Base-by-base conservation (phyloP, 129 eudicot genomes). In the Kitagawia praeruptora region DNA sequence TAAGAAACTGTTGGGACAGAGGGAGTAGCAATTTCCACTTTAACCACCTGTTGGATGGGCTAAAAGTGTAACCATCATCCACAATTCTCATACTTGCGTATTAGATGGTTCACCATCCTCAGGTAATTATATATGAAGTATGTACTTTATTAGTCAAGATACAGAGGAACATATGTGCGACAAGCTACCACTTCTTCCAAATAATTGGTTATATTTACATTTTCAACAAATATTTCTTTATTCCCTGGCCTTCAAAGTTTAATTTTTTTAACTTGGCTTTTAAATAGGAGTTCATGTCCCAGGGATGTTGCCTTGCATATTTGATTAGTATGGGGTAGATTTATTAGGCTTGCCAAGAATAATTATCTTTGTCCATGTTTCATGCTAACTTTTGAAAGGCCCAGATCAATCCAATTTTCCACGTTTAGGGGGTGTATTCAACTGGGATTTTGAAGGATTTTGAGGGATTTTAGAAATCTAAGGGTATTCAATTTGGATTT, bases 281-380 rank as follows among this genome's bases (percentile, higher is more conserved):
- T 10, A 39, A 8, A 9, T 38, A 40, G 8, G 51, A 71, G 5
- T 38, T 67, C 74, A 13, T 16, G 46, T 70, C 38, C 18, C 23
- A 61, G 16, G 72, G 46, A 37, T 70, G 82, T 38, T 81, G 53
- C 15, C 14, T 39, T 74, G 47, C 31, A 44, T 74, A 44, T n/a
- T 44, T n/a, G 48, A 44, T 74, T 74, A 34, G 14, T 25, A 13
- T 44, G 47, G 54, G 47, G 19, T 63, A 25, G 27, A 78, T 47
- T 78, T 73, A 44, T 42, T 51, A 51, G 42, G 45, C 11, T 38
- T 58, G 10, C 38, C 25, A 38, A 71, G 39, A 44, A 28, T 79
- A 46, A 51, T 70, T 63, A 38, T 42, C 37, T 4, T 5, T 11
- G 6, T 66, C 27, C 63, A 12, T 31, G 47, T 31, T n/a, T 31